Base-by-base conservation (phyloP, 2,329 filamentous ascomycete genomes). In the Alternaria conjuncta region DNA sequence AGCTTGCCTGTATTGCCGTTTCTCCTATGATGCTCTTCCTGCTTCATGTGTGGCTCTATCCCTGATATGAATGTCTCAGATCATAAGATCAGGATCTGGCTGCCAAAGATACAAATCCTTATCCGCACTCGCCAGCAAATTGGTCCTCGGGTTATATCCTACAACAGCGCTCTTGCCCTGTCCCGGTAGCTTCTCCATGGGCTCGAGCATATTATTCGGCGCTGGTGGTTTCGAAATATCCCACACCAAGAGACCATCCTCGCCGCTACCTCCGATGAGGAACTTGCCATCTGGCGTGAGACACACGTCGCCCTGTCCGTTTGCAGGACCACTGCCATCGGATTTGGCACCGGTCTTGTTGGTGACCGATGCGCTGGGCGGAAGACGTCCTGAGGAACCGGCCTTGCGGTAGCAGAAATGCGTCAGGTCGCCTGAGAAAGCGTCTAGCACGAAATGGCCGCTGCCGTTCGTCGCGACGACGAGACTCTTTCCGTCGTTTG, bases 391-490 rank as follows among this genome's bases (percentile, higher is more conserved):
- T 11, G 84, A 81, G 57, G 70, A 68, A 1, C 77, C 77, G 26
- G 69, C 57, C 47, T 84, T 84, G 11, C 85, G 85, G 46, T 82
- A 79, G 60, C 94, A 85, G 77, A 92, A 94, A 10, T 92, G 90
- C 74, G 90, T 92, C 21, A 98, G 80, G 7, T 85, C 86, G 43
- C 95, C 96, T 45, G 93, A 89, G 77, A 97, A 98, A 1, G 95
- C 92, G 77, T 99, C 96, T n/a, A 99, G 84, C 3, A 99, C 83
- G 75, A 96, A 97, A 79, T 99, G 96, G 0, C 94, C 93, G 55
- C 86, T 86, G 7, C 92, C 93, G 53, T 90, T 92, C 3, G 95
- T 98, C 13, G 92, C 92, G 18, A 99, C 80, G 6, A 99, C 86
- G 51, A 99, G 82, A 64, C 88, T 88, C 75, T 97, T 97, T 18